Conservation (phyloP, 1,284 basidiomycete species). For the Hortiboletus rubellus region DNA sequence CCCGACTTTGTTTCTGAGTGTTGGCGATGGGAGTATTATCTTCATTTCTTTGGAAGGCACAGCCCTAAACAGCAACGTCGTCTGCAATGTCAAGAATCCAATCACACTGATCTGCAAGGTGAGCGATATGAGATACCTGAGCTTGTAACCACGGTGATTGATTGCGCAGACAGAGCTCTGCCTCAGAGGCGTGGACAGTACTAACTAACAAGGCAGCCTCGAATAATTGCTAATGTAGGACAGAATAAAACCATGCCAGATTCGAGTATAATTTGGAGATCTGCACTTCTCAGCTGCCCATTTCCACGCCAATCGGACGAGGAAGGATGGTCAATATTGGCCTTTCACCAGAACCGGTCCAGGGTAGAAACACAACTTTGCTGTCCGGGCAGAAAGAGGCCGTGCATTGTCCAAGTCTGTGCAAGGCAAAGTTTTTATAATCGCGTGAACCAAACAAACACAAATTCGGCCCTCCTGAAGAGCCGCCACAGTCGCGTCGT, state of each 20-base stretch:
- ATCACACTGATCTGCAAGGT: too few species aligned
- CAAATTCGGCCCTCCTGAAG: slow-evolving; percentile 23
- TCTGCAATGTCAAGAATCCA: too few species aligned
- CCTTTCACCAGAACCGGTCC: slow-evolving; percentile 73
- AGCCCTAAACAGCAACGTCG: too few species aligned
- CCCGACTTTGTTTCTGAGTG: too few species aligned
- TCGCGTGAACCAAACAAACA: slow-evolving; percentile 26
- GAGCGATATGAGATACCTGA: too few species aligned
- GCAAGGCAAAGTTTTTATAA: slow-evolving; percentile 24
- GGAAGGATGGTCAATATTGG: slow-evolving; percentile 49
- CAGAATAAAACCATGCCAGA: slow-evolving; percentile 38
- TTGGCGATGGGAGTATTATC: too few species aligned
- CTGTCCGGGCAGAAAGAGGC: slow-evolving; percentile 76
- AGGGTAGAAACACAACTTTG: slow-evolving; percentile 51
- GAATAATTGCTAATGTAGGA: slow-evolving; percentile 20
- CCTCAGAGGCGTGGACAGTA: too few species aligned
- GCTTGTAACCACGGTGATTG: too few species aligned
- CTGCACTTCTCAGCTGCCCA: slow-evolving; percentile 47
- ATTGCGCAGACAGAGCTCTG: too few species aligned
- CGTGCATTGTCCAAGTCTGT: slow-evolving; percentile 22
- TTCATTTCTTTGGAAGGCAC: too few species aligned
- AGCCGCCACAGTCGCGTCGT: slow-evolving; percentile 15
- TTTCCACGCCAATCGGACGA: slow-evolving; percentile 52
- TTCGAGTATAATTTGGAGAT: slow-evolving; percentile 16
- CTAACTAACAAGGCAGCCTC: too few species aligned